phyloP scores from a whole-genome alignment of 2,329 filamentous ascomycete genomes.

The Acephala macrosclerotiorum region DNA sequence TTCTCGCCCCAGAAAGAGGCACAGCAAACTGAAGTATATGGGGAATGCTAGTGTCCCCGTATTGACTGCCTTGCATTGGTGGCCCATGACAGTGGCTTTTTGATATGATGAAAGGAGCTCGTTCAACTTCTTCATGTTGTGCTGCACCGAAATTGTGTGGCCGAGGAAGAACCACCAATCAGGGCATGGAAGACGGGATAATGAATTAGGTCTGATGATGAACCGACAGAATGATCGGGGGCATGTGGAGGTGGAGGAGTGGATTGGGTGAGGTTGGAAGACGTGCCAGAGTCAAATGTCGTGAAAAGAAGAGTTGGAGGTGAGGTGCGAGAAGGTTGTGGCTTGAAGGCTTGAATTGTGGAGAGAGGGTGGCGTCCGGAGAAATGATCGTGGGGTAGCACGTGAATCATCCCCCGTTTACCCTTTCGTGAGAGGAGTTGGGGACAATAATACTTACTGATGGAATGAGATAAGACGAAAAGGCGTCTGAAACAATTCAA shows the following conservation, averaged over 20 bases:
- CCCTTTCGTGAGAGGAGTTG: not conserved
- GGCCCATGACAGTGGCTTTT: not conserved
- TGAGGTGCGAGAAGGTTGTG: not conserved
- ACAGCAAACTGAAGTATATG: too few species aligned
- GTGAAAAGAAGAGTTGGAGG: not conserved
- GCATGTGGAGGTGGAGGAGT: not conserved
- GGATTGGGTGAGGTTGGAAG: not conserved
- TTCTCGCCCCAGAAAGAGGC: too few species aligned
- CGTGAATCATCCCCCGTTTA: not conserved
- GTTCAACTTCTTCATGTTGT: not conserved
- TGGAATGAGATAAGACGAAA: too few species aligned
- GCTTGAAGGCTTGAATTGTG: not conserved
- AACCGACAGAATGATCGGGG: not conserved
- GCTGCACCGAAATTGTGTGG: not conserved
- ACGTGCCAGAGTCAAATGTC: not conserved
- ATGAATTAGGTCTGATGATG: conserved; percentile 1
- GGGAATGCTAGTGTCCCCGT: too few species aligned
- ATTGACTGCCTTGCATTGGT: not conserved
- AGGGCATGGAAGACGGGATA: not conserved
- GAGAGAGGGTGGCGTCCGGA: not conserved
- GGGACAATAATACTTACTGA: too few species aligned
- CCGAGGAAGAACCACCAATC: conserved; percentile 9
- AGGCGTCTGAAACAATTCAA: too few species aligned
- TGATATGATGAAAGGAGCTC: not conserved
- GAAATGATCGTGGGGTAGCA: not conserved